These are phyloP conservation scores for Pythium pyrilobum DNA, from an alignment of 352 stramenopile genomes.

Conservation along the genomic window DNA sequence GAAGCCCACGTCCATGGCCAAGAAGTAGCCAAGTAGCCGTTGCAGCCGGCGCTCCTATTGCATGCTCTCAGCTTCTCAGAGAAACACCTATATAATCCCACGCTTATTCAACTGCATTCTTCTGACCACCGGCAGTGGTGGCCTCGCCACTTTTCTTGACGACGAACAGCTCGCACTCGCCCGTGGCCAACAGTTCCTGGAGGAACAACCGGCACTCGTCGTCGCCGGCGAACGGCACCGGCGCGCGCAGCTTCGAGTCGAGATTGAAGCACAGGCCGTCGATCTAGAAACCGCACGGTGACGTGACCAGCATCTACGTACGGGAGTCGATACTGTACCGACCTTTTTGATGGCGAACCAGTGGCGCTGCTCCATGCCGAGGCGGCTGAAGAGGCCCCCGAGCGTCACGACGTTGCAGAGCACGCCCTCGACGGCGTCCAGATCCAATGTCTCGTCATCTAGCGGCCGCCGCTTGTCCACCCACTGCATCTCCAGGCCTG, in stretches of 20 bases:
- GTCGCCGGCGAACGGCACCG: conserved; percentile 45
- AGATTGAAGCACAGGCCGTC: conserved; percentile 62
- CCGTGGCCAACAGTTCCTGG: conserved; percentile 59
- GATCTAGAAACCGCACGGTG: conserved; percentile 28
- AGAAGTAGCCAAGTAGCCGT: conserved; percentile 15
- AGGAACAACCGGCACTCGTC: conserved; percentile 46
- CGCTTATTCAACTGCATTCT: neutral
- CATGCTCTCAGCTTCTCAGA: no score
- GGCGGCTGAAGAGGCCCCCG: conserved; percentile 30
- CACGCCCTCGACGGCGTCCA: conserved; percentile 43
- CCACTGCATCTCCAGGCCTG: conserved; percentile 65
- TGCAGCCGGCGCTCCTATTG: no score
- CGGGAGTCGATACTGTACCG: neutral
- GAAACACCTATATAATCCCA: no score
- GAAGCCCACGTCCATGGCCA: conserved; percentile 8
- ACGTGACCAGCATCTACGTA: neutral
- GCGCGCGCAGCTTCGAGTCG: conserved; percentile 59
- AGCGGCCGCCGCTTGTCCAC: conserved; percentile 56
- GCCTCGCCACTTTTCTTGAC: conserved; percentile 14
- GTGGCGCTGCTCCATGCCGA: conserved; percentile 60
- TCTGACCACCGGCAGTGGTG: neutral
- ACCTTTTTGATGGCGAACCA: conserved; percentile 75
- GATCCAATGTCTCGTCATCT: conserved; percentile 32
- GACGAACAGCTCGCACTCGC: conserved; percentile 68
- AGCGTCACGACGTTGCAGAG: conserved; percentile 65